These are phyloP conservation scores for Pseudogymnoascus destructans DNA, from an alignment of 2,329 filamentous ascomycete genomes.

Conservation along the genomic window DNA sequence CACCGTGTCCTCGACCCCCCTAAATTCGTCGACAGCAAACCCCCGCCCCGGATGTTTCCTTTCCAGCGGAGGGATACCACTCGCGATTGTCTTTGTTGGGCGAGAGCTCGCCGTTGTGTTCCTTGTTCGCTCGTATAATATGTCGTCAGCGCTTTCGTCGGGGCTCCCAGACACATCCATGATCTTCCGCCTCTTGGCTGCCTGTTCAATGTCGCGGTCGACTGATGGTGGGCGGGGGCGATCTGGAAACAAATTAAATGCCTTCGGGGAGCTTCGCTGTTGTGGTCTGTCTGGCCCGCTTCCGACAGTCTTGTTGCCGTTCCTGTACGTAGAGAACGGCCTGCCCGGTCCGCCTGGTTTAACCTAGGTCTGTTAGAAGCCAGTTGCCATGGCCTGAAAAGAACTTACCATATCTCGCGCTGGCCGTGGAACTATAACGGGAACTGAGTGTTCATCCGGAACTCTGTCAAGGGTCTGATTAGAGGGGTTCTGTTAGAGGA, in stretches of 20 bases:
- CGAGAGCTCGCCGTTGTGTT: background rate
- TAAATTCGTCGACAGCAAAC: background rate
- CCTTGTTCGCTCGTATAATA: background rate
- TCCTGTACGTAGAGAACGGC: background rate
- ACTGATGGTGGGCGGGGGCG: background rate
- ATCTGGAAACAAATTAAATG: background rate
- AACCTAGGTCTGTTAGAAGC: background rate
- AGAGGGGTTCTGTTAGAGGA: background rate
- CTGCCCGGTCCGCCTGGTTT: background rate
- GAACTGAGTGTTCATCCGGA: background rate
- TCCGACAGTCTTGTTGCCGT: background rate
- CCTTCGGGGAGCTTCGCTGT: background rate
- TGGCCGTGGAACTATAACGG: background rate
- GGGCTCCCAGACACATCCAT: background rate
- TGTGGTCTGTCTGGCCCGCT: background rate
- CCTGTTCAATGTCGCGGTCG: background rate
- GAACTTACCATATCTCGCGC: background rate
- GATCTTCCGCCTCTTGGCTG: background rate
- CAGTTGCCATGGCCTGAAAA: background rate
- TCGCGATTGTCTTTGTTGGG: background rate
- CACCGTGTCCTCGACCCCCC: background rate
- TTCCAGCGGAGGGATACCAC: background rate
- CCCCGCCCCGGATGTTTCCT: background rate
- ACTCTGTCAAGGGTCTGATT: background rate
- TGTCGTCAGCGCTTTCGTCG: background rate